Evolutionary conservation across 768 basidiomycete species (phyloP).

Genomic region (Rhodotorula taiwanensis): DNA sequence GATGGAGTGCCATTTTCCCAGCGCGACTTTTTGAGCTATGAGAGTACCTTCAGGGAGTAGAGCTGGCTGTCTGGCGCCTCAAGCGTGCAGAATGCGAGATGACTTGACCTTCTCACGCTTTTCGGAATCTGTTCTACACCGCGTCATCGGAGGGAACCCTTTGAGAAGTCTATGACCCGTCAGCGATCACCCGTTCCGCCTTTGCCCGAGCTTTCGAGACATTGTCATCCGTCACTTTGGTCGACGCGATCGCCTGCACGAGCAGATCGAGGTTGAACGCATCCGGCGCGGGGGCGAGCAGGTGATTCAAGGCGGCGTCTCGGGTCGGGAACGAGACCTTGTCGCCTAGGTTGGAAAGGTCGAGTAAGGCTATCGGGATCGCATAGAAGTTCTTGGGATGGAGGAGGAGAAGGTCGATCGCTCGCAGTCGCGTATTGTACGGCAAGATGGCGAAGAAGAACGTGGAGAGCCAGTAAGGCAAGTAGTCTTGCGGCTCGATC

Average conservation of each 20-base stretch:
- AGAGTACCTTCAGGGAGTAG: too few species aligned
- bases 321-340: slow-evolving; percentile 5
- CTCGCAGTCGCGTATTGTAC: slow-evolving; percentile 8
- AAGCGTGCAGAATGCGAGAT: too few species aligned
- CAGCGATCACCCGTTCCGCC: slow-evolving; percentile 16
- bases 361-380: slow-evolving; percentile 27
- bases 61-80: too few species aligned
- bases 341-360: slow-evolving; percentile 16
- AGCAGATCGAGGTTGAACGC: slow-evolving; percentile 9
- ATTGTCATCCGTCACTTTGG: slow-evolving; percentile 25
- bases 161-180: too few species aligned
- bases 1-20: too few species aligned
- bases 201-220: slow-evolving; percentile 20
- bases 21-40: too few species aligned
- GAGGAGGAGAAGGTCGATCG: slow-evolving; percentile 31
- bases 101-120: too few species aligned
- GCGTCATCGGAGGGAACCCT: too few species aligned
- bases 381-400: slow-evolving; percentile 11
- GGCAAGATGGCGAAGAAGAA: slow-evolving; percentile 27
- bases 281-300: slow-evolving; percentile 12
- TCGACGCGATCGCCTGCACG: slow-evolving; percentile 2
- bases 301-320: slow-evolving; percentile 17
- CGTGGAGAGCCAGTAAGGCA: slow-evolving; percentile 13
- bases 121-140: too few species aligned
- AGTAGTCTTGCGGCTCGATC: slow-evolving; percentile 4